Base-by-base conservation (phyloP, 495 filamentous ascomycete genomes). In the Oidiodendron maius region DNA sequence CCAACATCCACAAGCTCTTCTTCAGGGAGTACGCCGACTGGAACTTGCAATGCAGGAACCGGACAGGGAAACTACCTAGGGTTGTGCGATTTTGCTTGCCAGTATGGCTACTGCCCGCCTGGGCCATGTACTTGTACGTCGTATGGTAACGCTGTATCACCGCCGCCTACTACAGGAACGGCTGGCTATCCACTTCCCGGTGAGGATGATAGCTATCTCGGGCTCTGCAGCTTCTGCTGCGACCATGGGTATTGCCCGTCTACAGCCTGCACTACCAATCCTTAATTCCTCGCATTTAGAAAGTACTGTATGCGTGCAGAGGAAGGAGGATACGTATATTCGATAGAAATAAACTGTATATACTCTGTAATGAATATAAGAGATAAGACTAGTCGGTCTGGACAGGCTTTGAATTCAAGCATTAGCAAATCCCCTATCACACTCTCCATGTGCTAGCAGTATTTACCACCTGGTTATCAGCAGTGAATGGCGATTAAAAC, bases 161-260 rank as follows among this genome's bases (percentile, higher is more conserved):
- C 48, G 4, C 52, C 52, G 21, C 39, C 52, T 9, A 35, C 48
- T 2, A 55, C 48, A 11, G 52, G 52, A 11, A 36, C n/a, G 0
- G 23, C 17, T 9, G 52, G 52, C 16, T 1, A 22, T 35, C 52
- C 52, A 12, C 40, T 55, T 8, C 5, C 52, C n/a, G 42, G 42
- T 30, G 52, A 55, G 38, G 52, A 55, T 51, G 34, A 51, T 38
- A 50, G 46, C 22, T 55, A 55, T 46, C 22, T 45, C 13, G 48
- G 48, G 5, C 40, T 55, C 13, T 55, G 52, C 30, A 55, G 52
- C 35, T 55, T 55, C 46, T 47, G 47, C 17, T 55, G 52, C 24
- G 46, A 45, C 37, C 52, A 51, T 46, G 52, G 52, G 9, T 51
- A 55, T 25, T 55, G 52, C 28, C 52, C 52, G 11, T 17, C 12